Conservation (phyloP, 169 alveolate genomes). For the Plasmodium fragile region DNA sequence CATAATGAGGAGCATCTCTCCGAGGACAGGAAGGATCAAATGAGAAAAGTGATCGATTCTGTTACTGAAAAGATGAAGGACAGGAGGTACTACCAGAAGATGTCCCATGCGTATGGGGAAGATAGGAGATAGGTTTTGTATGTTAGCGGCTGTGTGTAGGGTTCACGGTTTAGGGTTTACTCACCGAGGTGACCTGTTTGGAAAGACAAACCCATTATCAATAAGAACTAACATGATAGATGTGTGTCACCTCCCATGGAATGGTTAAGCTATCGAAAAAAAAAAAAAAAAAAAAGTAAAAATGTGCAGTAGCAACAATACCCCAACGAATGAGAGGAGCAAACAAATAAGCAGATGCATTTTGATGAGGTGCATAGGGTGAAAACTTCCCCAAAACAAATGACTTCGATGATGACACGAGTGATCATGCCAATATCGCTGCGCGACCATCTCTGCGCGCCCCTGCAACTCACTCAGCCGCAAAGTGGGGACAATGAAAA, state of each 20-base stretch:
- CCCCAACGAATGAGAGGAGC: background rate
- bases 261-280: background rate
- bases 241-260: background rate
- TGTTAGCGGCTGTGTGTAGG: background rate
- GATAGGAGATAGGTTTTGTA: background rate
- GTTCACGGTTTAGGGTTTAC: too few species aligned
- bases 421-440: background rate
- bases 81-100: background rate
- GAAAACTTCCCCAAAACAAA: background rate
- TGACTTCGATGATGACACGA: background rate
- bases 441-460: background rate
- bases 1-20: conserved; percentile 27
- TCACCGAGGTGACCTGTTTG: background rate
- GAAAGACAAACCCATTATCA: background rate
- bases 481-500: background rate
- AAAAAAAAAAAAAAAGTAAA: background rate
- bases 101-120: background rate
- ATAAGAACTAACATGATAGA: background rate
- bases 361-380: background rate
- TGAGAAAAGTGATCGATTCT: background rate
- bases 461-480: background rate
- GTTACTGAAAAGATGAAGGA: background rate
- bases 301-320: background rate
- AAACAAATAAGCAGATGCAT: background rate
- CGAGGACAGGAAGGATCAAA: background rate